phyloP scores from a whole-genome alignment of 148 eudicot genomes.

The Limonium bicolor region DNA sequence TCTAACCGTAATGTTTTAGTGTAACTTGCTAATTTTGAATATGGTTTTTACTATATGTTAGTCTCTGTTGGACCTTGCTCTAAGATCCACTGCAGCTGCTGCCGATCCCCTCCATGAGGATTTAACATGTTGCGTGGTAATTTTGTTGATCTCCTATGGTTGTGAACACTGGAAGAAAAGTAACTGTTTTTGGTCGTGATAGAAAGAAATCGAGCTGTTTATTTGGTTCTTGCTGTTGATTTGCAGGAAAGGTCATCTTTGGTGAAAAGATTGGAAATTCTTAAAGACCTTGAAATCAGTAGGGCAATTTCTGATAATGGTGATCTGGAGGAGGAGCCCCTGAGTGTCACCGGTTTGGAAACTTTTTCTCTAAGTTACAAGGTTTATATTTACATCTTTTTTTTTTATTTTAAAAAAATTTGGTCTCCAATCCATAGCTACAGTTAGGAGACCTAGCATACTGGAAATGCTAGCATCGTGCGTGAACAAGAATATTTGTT shows the following conservation, averaged over 20 bases:
- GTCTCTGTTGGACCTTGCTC: slow-evolving; percentile 97
- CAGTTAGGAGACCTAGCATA: too few species aligned
- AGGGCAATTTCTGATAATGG: slow-evolving; percentile 27
- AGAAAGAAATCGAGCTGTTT: too few species aligned
- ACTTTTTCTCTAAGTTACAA: slow-evolving; percentile 82
- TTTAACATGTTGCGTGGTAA: slow-evolving; percentile 84
- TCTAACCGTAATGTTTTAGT: neutral
- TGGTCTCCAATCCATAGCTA: too few species aligned
- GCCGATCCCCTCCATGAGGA: slow-evolving; percentile 97
- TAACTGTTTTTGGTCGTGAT: too few species aligned
- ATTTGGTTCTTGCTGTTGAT: slow-evolving; percentile 6
- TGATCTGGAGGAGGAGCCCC: slow-evolving; percentile 71
- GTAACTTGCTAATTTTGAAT: slow-evolving; percentile 1
- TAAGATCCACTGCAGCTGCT: slow-evolving; percentile 93
- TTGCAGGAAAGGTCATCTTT: slow-evolving; percentile 78
- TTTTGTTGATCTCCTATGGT: too few species aligned
- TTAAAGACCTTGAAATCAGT: slow-evolving; percentile 76
- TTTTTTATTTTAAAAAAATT: neutral
- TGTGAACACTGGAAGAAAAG: too few species aligned
- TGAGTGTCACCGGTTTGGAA: slow-evolving; percentile 86
- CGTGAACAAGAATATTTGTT: too few species aligned
- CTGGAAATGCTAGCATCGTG: too few species aligned
- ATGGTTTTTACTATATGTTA: slow-evolving; percentile 13
- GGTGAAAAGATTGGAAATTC: slow-evolving; percentile 55
- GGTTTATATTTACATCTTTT: slow-evolving; percentile 22